Evolutionary conservation across 805 yeast species (phyloP), one percentile per base, ranked within the genome.

Genomic region (Zygosaccharomyces kombuchaensis): DNA sequence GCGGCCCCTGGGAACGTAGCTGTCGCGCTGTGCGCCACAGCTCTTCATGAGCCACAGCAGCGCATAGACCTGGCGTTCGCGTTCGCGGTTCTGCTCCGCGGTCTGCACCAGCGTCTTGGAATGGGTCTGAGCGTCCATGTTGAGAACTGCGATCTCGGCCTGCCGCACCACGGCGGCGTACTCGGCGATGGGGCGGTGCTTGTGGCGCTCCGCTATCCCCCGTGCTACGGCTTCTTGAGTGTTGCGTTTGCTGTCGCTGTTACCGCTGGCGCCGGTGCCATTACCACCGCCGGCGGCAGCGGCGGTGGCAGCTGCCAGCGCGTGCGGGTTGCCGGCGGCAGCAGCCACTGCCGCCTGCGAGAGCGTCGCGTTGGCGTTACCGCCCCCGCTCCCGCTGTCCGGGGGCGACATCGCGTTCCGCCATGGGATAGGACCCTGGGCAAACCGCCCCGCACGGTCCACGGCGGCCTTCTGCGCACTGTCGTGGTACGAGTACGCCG

Each of bases 61-160:
- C 9, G 90, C 96, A 63, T 87, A 86, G 1, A 86, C 70, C 62
- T 87, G 96, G 43, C 82, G 74, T 57, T 80, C 84, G 46, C 79
- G 71, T 54, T 83, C 87, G 39, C 70, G 71, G 25, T 54, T 58
- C 40, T 62, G 67, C 51, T 69, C 70, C 44, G 62, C 62, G 45
- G 52, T 44, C 43, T 56, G 65, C 23, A 59, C 52, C 12, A 59
- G 51, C 9, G 67, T 51, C 50, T 62, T 58, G 14, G 62, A 47
- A 23, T 59, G 59, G 7, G 58, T 51, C 25, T 63, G 52, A 2
- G 67, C 51, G 36, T 62, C 62, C 58, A 60, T 56, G 37, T 59
- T 57, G n/a, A 59, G 43, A 21, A 57, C 60, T 2, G 61, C 56
- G 34, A 58, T 48, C 48, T 76, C 81, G 12, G 73, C 59, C n/a